Percentiles rank a stretch among this genome's conserved stretches.
Conservation (phyloP, 768 basidiomycete genomes). For the Tremella yokohamensis region DNA sequence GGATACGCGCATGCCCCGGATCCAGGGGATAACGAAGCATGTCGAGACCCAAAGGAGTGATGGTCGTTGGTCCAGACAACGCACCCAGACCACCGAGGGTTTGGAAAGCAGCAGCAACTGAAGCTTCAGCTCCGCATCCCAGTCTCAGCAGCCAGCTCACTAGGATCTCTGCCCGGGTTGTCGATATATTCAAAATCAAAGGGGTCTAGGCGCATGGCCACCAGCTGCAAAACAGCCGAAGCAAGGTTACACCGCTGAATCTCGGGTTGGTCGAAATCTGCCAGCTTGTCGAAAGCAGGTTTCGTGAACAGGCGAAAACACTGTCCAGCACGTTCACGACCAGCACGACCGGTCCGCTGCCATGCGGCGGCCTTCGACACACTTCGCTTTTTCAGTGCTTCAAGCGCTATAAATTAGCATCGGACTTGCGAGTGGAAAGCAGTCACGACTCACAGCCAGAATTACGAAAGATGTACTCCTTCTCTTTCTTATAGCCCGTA, state of each 20-base stretch:
- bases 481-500: constrained; percentile 93
- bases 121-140: background rate
- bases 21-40: constrained; percentile 96
- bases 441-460: constrained; percentile 60
- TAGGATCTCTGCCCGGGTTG: constrained; percentile 67
- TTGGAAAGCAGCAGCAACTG: constrained; percentile 51
- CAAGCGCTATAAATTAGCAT: constrained; percentile 63
- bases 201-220: constrained; percentile 75
- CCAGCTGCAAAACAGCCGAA: constrained; percentile 77
- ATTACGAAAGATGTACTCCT: constrained; percentile 69
- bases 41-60: constrained; percentile 71
- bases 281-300: constrained; percentile 66
- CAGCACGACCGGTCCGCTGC: constrained; percentile 90
- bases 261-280: constrained; percentile 72
- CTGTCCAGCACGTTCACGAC: constrained; percentile 79
- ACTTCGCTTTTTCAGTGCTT: constrained; percentile 73
- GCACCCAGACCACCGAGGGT: constrained; percentile 74
- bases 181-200: constrained; percentile 86
- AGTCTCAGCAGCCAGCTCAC: constrained; percentile 55
- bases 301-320: constrained; percentile 95
- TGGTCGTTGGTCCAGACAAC: constrained; percentile 61
- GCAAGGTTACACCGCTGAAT: constrained; percentile 82
- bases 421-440: background rate
- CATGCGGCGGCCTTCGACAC: constrained; percentile 82
- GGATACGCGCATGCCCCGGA: constrained; percentile 69